A percentile compares a stretch with the other conserved stretches of the same genome.
These are phyloP conservation scores for Letharia columbiana DNA, from an alignment of 495 filamentous ascomycete genomes.

Conservation along the genomic window DNA sequence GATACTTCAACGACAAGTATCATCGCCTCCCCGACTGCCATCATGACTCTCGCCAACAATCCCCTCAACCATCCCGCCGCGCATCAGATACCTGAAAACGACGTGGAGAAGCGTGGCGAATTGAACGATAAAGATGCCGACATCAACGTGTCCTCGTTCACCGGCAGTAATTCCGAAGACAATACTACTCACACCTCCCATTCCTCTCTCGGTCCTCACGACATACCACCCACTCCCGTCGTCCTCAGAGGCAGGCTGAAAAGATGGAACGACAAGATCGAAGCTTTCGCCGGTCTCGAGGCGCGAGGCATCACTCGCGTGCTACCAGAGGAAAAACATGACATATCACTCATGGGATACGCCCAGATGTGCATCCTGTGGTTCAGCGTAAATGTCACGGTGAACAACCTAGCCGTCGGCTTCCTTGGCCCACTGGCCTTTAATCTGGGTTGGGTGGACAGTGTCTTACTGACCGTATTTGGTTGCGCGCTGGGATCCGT, in stretches of 20 bases:
- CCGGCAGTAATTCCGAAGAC: not conserved
- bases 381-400: slow-evolving; percentile 65
- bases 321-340: slow-evolving; percentile 42
- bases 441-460: slow-evolving; percentile 56
- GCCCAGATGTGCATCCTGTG: slow-evolving; percentile 61
- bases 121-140: slow-evolving; percentile 3
- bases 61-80: not conserved
- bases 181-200: not conserved
- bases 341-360: slow-evolving; percentile 31
- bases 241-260: slow-evolving; percentile 9
- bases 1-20: not conserved
- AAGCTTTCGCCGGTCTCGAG: slow-evolving; percentile 49
- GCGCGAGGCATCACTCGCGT: slow-evolving; percentile 61
- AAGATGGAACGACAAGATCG: slow-evolving; percentile 28
- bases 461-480: slow-evolving; percentile 52
- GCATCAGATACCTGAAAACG: slow-evolving; percentile 9
- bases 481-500: slow-evolving; percentile 49
- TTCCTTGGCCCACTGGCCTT: slow-evolving; percentile 59
- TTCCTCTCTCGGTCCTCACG: not conserved
- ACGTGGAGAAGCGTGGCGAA: slow-evolving; percentile 16
- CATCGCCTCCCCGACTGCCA: not conserved
- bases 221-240: slow-evolving; percentile 26
- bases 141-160: slow-evolving; percentile 6
- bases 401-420: slow-evolving; percentile 66
- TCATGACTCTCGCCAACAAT: not conserved